A percentile compares a stretch with the other conserved stretches of the same genome.
Conservation (phyloP, 23 red algal species). For the Gracilaria gracilis region DNA sequence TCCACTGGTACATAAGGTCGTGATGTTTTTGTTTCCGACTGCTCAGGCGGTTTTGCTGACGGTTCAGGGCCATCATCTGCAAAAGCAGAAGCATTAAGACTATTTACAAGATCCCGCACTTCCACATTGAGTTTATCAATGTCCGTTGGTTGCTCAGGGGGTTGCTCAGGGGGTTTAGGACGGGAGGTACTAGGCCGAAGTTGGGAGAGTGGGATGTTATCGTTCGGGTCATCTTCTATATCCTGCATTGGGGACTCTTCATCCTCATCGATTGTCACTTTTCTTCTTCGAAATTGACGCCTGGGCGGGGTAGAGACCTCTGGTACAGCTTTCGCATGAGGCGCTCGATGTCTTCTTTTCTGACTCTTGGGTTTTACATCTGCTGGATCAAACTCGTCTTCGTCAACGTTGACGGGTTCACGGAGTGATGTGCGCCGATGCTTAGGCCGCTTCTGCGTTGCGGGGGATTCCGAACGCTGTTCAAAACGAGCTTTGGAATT, state of each 20-base stretch:
- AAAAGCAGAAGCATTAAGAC: slow-evolving; percentile 8
- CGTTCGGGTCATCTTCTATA: neutral
- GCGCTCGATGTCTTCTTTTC: neutral
- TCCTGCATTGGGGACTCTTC: neutral
- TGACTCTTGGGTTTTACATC: neutral
- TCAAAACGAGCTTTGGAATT: slow-evolving; percentile 22
- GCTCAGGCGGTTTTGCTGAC: neutral
- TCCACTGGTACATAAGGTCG: neutral
- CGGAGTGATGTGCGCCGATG: neutral
- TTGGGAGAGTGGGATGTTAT: slow-evolving; percentile 1
- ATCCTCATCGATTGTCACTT: slow-evolving; percentile 16
- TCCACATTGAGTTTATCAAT: slow-evolving; percentile 1
- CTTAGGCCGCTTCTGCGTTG: neutral
- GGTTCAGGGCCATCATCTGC: neutral
- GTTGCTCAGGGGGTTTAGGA: neutral
- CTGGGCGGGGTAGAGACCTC: neutral
- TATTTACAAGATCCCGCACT: slow-evolving; percentile 30
- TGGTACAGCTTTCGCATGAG: neutral
- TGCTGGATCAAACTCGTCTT: slow-evolving; percentile 25
- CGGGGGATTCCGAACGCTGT: neutral
- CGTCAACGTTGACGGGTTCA: slow-evolving; percentile 16
- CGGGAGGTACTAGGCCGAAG: neutral
- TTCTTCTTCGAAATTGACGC: slow-evolving; percentile 7
- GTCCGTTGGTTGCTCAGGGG: neutral
- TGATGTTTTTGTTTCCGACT: neutral